Evolutionary conservation across 345 rosid species (phyloP), one percentile per base, ranked within the genome.

Genomic region (Gossypium mustelinum): DNA sequence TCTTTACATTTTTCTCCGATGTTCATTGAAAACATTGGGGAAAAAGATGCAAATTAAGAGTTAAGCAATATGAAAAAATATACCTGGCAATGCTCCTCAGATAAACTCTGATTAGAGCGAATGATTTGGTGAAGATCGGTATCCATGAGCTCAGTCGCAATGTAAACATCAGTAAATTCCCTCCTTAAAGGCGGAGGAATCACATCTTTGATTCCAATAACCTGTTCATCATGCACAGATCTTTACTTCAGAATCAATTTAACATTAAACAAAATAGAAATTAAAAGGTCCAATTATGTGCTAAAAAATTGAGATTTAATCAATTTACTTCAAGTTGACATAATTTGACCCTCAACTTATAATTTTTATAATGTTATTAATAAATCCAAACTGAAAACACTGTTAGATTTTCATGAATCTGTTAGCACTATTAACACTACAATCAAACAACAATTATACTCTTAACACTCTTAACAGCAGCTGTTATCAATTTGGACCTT

Each of bases 21-120:
- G 39, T 68, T 47, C 20, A 48, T 68, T 25, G 25, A 9, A 11
- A 27, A 29, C 50, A 20, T 34, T 14, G 47, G 55, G 44, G 16
- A 25, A 75, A 54, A 66, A 25, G 43, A 2, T 13, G 20, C 0
- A 50, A 16, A 54, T 34, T 34, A n/a, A n/a, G 17, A 17, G 2
- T 63, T 16, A 14, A 34, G 20, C 2, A 39, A 9, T 2, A 55
- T 55, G 61, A 24, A 3, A 64, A 11, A 11, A 2, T 59, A 16
- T 79, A 95, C 99, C 99, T 95, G 97, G 81, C 96, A 89, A 76
- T 95, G 99, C 83, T 95, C 98, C 82, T 93, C 99, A 0, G 99
- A 93, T 68, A 93, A 79, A 68, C 80, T 11, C 76, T 96, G 99
- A 76, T 92, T 96, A 29, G 98, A 96, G 68, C 94, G 90, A 56